Evolutionary conservation across 1,139 yeast genomes (phyloP).

Genomic region (Eremothecium cymbalariae): DNA sequence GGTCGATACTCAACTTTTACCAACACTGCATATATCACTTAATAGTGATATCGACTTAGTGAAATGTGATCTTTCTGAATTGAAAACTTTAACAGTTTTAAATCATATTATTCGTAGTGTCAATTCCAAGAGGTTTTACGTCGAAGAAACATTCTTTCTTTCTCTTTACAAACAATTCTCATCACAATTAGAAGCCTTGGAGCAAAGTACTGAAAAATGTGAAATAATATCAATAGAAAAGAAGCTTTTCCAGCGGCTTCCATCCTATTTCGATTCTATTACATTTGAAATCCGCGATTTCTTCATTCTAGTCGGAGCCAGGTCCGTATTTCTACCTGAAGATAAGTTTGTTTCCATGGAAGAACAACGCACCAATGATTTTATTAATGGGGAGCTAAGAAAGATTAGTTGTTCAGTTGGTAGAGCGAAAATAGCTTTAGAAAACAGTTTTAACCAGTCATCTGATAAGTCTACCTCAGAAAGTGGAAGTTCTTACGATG

Average conservation of each 20-base stretch:
- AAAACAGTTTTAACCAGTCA: conserved; percentile 3
- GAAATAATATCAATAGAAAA: conserved; percentile 14
- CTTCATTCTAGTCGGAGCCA: conserved; percentile 43
- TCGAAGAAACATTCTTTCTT: conserved; percentile 26
- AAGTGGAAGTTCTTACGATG: neutral
- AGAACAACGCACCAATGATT: conserved; percentile 37
- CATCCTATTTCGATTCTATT: conserved; percentile 41
- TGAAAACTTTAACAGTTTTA: conserved; percentile 32
- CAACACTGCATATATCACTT: conserved; percentile 16
- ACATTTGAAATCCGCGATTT: conserved; percentile 33
- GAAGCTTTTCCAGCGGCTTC: conserved; percentile 37
- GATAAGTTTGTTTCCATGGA: conserved; percentile 32
- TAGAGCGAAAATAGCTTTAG: conserved; percentile 19
- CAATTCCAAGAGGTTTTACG: conserved; percentile 22
- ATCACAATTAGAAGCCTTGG: conserved; percentile 29
- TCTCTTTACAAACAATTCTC: conserved; percentile 41
- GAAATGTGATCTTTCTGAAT: conserved; percentile 27
- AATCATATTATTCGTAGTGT: conserved; percentile 25
- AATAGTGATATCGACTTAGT: conserved; percentile 18
- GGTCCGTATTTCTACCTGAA: conserved; percentile 51
- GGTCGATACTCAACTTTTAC: conserved; percentile 22
- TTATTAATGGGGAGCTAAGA: conserved; percentile 38
- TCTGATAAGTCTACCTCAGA: neutral
- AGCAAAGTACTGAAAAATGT: neutral
- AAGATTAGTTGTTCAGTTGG: conserved; percentile 29